A percentile compares a stretch with the other conserved stretches of the same genome.
phyloP scores from a whole-genome alignment of 1,139 yeast species.

The Candida tetrigidarum region DNA sequence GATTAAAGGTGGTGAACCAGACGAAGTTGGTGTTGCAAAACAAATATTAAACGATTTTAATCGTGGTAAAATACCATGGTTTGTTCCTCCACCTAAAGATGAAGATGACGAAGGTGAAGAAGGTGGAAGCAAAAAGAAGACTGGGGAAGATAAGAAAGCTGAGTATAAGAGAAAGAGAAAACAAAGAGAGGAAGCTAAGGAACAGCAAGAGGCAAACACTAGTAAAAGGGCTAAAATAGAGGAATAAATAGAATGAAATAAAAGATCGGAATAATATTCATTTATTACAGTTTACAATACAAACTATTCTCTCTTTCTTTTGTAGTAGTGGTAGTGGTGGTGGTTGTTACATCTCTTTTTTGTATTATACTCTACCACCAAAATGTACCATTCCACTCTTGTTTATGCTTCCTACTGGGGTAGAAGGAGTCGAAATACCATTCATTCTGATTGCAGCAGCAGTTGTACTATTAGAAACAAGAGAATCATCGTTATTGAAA shows the following conservation, averaged over 20 bases:
- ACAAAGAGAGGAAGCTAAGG: constrained; percentile 37
- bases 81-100: constrained; percentile 88
- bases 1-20: constrained; percentile 97
- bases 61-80: constrained; percentile 98
- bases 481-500: constrained; percentile 16
- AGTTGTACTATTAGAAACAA: constrained; percentile 7
- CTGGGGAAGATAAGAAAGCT: constrained; percentile 61
- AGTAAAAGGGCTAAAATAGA: constrained; percentile 5
- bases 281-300: not conserved
- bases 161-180: constrained; percentile 55
- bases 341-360: too few species aligned
- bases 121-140: constrained; percentile 16
- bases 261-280: not conserved
- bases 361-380: constrained; percentile 25
- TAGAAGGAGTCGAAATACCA: constrained; percentile 27
- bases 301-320: too few species aligned
- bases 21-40: constrained; percentile 91
- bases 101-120: constrained; percentile 35
- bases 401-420: constrained; percentile 24
- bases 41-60: constrained; percentile 91
- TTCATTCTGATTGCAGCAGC: constrained; percentile 14
- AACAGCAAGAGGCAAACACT: constrained; percentile 6
- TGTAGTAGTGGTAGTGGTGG: too few species aligned
- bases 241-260: constrained; percentile 3
- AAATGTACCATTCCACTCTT: constrained; percentile 35